These are phyloP conservation scores for Globisporangium solare DNA, from an alignment of 352 stramenopile species.

Conservation along the genomic window DNA sequence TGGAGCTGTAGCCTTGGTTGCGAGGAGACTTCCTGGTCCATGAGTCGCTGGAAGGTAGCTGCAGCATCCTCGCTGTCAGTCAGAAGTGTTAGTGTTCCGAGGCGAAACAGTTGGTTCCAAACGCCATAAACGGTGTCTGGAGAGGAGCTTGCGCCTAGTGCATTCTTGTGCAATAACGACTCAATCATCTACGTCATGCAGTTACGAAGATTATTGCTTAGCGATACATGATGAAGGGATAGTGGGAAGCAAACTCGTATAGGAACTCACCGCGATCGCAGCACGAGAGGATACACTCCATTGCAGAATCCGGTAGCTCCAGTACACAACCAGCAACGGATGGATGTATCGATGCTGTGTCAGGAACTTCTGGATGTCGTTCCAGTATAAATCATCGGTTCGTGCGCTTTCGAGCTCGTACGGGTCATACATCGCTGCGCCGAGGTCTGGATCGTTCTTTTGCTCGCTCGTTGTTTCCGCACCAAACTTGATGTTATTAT, in stretches of 20 bases:
- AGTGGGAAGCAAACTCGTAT: too few relatives aligned
- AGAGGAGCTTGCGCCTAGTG: conserved; percentile 38
- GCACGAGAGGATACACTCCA: conserved; percentile 59
- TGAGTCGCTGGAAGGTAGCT: conserved; percentile 26
- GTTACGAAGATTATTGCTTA: background rate
- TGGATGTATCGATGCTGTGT: conserved; percentile 58
- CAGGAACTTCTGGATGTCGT: conserved; percentile 69
- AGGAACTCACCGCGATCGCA: conserved; percentile 42
- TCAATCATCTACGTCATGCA: conserved; percentile 51
- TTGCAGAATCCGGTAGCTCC: conserved; percentile 58
- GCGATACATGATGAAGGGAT: background rate
- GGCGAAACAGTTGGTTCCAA: conserved; percentile 54
- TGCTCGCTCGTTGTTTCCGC: conserved; percentile 1
- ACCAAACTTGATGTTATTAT: conserved; percentile 29
- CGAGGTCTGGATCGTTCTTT: background rate
- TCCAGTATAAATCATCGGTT: conserved; percentile 74
- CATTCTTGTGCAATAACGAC: conserved; percentile 52
- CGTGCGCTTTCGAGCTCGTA: conserved; percentile 67
- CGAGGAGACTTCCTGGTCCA: conserved; percentile 44
- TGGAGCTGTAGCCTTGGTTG: conserved; percentile 52
- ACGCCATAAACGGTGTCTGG: conserved; percentile 53
- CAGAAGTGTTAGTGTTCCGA: conserved; percentile 23
- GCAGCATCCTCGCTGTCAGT: conserved; percentile 10
- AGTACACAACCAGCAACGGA: conserved; percentile 58
- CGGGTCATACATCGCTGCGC: conserved; percentile 33